Evolutionary conservation across 805 yeast species (phyloP).

Genomic region (Yamadazyma sp.): DNA sequence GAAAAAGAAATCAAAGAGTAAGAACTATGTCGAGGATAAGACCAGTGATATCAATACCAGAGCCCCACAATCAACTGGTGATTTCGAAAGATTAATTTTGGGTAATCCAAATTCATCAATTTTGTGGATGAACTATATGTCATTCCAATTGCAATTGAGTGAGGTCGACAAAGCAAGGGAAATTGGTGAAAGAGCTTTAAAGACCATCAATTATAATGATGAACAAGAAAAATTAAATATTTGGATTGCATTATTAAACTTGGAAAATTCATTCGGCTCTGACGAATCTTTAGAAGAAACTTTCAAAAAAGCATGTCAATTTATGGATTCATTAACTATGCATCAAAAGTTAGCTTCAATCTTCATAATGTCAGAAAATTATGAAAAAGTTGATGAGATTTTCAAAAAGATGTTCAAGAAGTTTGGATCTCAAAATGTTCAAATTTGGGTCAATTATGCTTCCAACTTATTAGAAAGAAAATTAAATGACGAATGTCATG

Average conservation of each 20-base stretch:
- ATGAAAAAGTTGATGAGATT: conserved; percentile 63
- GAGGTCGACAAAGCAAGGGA: conserved; percentile 94
- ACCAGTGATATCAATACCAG: conserved; percentile 81
- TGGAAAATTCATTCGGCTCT: conserved; percentile 92
- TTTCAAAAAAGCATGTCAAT: conserved; percentile 82
- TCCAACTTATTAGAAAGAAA: conserved; percentile 65
- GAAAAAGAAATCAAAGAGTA: conserved; percentile 45
- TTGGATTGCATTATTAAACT: conserved; percentile 92
- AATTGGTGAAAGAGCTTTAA: conserved; percentile 87
- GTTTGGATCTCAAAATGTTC: conserved; percentile 62
- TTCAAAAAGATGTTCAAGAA: conserved; percentile 67
- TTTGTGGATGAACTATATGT: conserved; percentile 97
- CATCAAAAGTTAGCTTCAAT: conserved; percentile 78
- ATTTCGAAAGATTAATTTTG: conserved; percentile 86
- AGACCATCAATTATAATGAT: conserved; percentile 84
- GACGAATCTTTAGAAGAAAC: conserved; percentile 75
- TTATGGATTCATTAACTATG: conserved; percentile 84
- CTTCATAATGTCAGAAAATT: conserved; percentile 69
- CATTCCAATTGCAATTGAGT: conserved; percentile 92
- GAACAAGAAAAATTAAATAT: conserved; percentile 91
- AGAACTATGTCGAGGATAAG: conserved; percentile 63
- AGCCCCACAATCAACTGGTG: conserved; percentile 88
- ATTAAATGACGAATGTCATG: conserved; percentile 60
- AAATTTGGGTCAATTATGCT: conserved; percentile 83
- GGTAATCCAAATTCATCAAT: conserved; percentile 94